Percentiles rank a stretch among this genome's conserved stretches.
These are phyloP conservation scores for Diaporthe vaccinii DNA, from an alignment of 2,329 filamentous ascomycete genomes.

Conservation along the genomic window DNA sequence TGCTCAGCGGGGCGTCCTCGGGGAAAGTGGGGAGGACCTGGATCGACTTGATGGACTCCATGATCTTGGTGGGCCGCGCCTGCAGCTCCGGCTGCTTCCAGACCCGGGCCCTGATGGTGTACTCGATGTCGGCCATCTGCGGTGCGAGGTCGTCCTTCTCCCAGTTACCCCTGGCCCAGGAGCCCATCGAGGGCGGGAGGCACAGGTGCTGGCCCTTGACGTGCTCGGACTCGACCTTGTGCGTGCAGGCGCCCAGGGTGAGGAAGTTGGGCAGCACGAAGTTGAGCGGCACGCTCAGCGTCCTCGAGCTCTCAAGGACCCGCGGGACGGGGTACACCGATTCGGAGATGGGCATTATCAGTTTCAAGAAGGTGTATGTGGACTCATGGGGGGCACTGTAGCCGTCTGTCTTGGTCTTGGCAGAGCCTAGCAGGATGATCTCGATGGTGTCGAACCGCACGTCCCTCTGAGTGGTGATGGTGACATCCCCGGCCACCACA, in stretches of 20 bases:
- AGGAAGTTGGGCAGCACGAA: slow-evolving; percentile 72
- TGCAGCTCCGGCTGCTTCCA: slow-evolving; percentile 49
- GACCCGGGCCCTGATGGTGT: slow-evolving; percentile 63
- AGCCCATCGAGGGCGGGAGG: slow-evolving; percentile 64
- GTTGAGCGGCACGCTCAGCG: slow-evolving; percentile 68
- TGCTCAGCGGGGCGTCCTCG: slow-evolving; percentile 65
- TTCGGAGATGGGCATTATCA: slow-evolving; percentile 66
- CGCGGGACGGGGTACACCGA: slow-evolving; percentile 61
- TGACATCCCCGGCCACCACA: slow-evolving; percentile 62
- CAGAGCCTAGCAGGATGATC: slow-evolving; percentile 65
- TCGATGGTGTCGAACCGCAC: slow-evolving; percentile 65
- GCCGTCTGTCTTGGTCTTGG: slow-evolving; percentile 65
- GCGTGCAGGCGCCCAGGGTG: slow-evolving; percentile 69
- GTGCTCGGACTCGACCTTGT: slow-evolving; percentile 58
- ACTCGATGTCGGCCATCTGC: slow-evolving; percentile 67
- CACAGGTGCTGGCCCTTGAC: slow-evolving; percentile 66
- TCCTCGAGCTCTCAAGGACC: slow-evolving; percentile 62
- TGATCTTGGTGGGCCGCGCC: slow-evolving; percentile 49
- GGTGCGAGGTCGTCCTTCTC: slow-evolving; percentile 68
- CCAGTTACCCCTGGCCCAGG: slow-evolving; percentile 56
- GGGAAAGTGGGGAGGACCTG: slow-evolving; percentile 65
- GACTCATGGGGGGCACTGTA: slow-evolving; percentile 62
- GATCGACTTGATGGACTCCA: slow-evolving; percentile 60
- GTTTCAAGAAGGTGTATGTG: slow-evolving; percentile 68
- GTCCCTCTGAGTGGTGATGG: slow-evolving; percentile 60